Percentiles rank a stretch among this genome's conserved stretches.
phyloP scores from a whole-genome alignment of 2,329 filamentous ascomycete species.

The Aspergillus persii region DNA sequence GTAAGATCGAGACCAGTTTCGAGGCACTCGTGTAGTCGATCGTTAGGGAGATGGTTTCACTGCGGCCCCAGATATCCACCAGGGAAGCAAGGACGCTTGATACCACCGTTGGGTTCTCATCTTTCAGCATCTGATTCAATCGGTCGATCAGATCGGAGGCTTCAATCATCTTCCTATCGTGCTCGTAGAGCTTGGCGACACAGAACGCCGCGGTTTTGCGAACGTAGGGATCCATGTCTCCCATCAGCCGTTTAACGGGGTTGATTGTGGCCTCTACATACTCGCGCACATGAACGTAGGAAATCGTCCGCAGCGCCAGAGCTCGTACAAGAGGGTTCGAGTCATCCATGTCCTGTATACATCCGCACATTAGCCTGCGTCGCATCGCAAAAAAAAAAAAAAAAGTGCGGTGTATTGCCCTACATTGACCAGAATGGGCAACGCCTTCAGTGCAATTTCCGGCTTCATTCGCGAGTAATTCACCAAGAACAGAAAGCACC shows the following conservation, averaged over 20 bases:
- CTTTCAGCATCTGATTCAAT: slow-evolving; percentile 82
- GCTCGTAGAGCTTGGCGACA: slow-evolving; percentile 96
- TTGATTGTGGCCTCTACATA: slow-evolving; percentile 89
- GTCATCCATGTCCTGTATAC: slow-evolving; percentile 83
- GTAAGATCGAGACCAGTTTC: slow-evolving; percentile 94
- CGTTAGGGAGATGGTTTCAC: slow-evolving; percentile 94
- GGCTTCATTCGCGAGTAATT: slow-evolving; percentile 95
- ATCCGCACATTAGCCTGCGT: slow-evolving; percentile 9
- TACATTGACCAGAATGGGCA: slow-evolving; percentile 81
- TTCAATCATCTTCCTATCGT: slow-evolving; percentile 88
- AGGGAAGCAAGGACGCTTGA: slow-evolving; percentile 86
- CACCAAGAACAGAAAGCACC: slow-evolving; percentile 96
- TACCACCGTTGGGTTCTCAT: slow-evolving; percentile 96
- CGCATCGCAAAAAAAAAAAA: too few relatives aligned
- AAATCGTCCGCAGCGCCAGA: slow-evolving; percentile 89
- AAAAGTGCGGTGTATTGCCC: slow-evolving; percentile 22
- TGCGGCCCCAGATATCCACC: slow-evolving; percentile 98
- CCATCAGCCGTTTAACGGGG: slow-evolving; percentile 77
- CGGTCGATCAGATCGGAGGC: slow-evolving; percentile 86
- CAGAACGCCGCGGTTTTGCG: slow-evolving; percentile 96
- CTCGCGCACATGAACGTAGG: slow-evolving; percentile 93
- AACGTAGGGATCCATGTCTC: slow-evolving; percentile 89
- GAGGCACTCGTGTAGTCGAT: slow-evolving; percentile 97
- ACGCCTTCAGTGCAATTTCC: slow-evolving; percentile 87
- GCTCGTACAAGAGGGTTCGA: slow-evolving; percentile 88